These are phyloP conservation scores for Talaromyces islandicus DNA, from an alignment of 2,329 filamentous ascomycete species.

Conservation along the genomic window DNA sequence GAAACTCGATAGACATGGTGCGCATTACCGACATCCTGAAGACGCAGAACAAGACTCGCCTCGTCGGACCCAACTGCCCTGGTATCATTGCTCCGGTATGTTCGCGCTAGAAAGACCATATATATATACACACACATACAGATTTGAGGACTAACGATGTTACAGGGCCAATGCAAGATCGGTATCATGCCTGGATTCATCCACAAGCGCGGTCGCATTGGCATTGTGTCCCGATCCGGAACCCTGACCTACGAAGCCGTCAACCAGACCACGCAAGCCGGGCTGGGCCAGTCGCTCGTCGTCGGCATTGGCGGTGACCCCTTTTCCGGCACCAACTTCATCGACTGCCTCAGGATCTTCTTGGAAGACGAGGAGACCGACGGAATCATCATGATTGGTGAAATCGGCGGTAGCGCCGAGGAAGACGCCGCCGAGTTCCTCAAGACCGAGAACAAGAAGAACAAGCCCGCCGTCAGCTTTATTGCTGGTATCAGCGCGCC, in stretches of 20 bases:
- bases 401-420: conserved; percentile 95
- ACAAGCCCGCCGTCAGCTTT: conserved; percentile 97
- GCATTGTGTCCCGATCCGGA: conserved; percentile 96
- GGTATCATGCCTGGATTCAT: conserved; percentile 99
- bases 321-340: conserved; percentile 99
- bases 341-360: conserved; percentile 98
- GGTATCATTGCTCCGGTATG: conserved; percentile 79
- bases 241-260: conserved; percentile 99
- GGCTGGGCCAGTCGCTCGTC: conserved; percentile 94
- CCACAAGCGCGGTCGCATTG: conserved; percentile 98
- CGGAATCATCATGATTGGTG: conserved; percentile 99
- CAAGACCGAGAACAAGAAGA: conserved; percentile 80
- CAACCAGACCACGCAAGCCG: conserved; percentile 97
- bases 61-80: conserved; percentile 96
- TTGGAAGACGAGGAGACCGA: conserved; percentile 93
- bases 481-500: conserved; percentile 98
- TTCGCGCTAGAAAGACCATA: background rate
- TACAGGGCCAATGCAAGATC: conserved; percentile 93
- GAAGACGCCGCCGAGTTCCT: conserved; percentile 98
- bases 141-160: background rate
- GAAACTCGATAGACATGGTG: conserved; percentile 71
- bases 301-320: conserved; percentile 98
- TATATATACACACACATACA: background rate
- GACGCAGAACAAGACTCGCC: conserved; percentile 91
- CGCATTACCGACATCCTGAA: conserved; percentile 97